Evolutionary conservation across 2,329 filamentous ascomycete species (phyloP), one percentile per base, ranked within the genome.

Genomic region (Fusarium irregulare): DNA sequence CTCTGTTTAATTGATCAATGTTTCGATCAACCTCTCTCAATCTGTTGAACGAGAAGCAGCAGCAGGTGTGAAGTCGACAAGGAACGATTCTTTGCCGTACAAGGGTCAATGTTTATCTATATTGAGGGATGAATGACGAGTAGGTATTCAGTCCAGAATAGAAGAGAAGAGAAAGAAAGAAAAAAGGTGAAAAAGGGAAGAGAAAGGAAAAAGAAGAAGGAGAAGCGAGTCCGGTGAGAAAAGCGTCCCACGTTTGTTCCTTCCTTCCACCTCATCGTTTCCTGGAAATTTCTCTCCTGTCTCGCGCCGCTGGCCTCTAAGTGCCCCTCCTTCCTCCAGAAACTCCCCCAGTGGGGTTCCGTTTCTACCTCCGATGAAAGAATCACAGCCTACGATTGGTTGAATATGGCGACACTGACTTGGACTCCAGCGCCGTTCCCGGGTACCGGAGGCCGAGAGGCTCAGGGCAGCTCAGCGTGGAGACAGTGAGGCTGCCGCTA

Each of bases 21-120:
- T 55, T 60, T 66, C 60, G 47, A 57, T 57, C 49, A 67, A 57
- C 66, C 62, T 67, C 54, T 71, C 69, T 51, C 66, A 63, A 67
- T 72, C 73, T 54, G 70, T 58, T 63, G 58, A 60, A 64, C 53
- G 72, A 75, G 73, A 75, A 70, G 73, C 71, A 75, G 73, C 72
- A 74, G 70, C 70, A 75, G 68, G 54, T 53, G 47, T 48, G 44
- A 51, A 32, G 46, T 60, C 23, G 21, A 34, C 44, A 20, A 50
- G 30, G 7, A 45, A 58, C 7, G 16, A 32, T 48, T 34, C 45
- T 50, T 59, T 34, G 30, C 34, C 27, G 48, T 25, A 41, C 45
- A 32, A 49, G 44, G 34, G 37, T n/a, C 28, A 40, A 41, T 57
- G 51, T 28, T 25, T 14, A 25, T 28, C 68, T 68, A 48, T 70